A percentile compares a stretch with the other conserved stretches of the same genome.
phyloP scores from a whole-genome alignment of 306 rosid species.

The Mimosa pudica region DNA sequence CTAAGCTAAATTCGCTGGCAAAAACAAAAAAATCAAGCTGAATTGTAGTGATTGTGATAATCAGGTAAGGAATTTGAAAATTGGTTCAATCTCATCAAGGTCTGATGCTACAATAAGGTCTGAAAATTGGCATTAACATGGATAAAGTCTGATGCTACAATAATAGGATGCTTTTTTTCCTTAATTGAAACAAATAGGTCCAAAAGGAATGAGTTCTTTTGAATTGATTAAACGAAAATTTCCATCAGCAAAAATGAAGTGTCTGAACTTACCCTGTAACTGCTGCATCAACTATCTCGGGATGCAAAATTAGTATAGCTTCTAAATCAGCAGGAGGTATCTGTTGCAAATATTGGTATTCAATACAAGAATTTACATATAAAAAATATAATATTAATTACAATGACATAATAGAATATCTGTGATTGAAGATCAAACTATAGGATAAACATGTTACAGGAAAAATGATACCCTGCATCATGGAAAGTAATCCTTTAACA shows the following conservation, averaged over 20 bases:
- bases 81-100: not conserved
- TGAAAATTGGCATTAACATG: not conserved
- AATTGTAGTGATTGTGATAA: not conserved
- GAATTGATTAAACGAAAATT: not conserved
- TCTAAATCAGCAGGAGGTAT: constrained; percentile 62
- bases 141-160: not conserved
- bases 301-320: constrained; percentile 43
- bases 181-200: not conserved
- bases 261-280: constrained; percentile 41
- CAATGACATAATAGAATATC: not conserved
- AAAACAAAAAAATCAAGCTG: not conserved
- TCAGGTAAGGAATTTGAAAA: constrained; percentile 3
- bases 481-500: not conserved
- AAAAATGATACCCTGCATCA: not conserved
- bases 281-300: constrained; percentile 55
- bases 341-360: constrained; percentile 36
- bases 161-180: not conserved
- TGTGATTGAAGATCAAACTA: constrained; percentile 9
- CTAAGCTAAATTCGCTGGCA: not conserved
- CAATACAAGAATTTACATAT: constrained; percentile 17
- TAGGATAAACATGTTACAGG: not conserved
- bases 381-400: not conserved
- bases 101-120: not conserved
- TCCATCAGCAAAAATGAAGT: constrained; percentile 5
- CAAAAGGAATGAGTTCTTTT: not conserved